phyloP scores from a whole-genome alignment of 768 basidiomycete species.

The Leccinellum albellum region DNA sequence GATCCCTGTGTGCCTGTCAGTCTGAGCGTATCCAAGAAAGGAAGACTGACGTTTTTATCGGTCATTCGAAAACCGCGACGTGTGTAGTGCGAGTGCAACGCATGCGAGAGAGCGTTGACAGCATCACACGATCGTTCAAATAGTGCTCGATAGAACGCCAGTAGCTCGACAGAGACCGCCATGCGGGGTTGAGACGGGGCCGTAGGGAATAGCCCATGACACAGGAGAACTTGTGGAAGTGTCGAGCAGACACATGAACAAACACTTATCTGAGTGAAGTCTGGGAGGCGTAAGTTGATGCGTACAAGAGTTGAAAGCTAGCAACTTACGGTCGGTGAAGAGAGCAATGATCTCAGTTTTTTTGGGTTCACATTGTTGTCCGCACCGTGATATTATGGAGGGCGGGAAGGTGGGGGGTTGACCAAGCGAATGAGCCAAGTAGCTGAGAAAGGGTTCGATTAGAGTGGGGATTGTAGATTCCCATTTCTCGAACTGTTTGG shows the following conservation, averaged over 20 bases:
- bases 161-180: constrained; percentile 26
- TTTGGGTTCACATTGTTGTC: background rate
- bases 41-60: background rate
- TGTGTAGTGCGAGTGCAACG: background rate
- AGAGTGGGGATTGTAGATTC: background rate
- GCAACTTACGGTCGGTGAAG: background rate
- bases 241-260: background rate
- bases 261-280: background rate
- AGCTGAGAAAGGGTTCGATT: background rate
- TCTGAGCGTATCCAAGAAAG: background rate
- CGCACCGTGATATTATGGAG: background rate
- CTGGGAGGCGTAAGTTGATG: background rate
- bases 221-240: background rate
- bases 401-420: background rate
- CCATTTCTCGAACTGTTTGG: background rate
- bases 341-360: background rate
- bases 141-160: constrained; percentile 32
- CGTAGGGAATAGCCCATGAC: background rate
- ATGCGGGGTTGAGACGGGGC: constrained; percentile 9
- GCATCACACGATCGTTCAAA: constrained; percentile 36
- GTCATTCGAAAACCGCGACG: constrained; percentile 14
- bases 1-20: constrained; percentile 19
- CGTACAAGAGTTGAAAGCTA: background rate
- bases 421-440: background rate
- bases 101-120: constrained; percentile 8